Evolutionary conservation across 305 asterid species (phyloP).

Genomic region (Fraxinus paxiana): DNA sequence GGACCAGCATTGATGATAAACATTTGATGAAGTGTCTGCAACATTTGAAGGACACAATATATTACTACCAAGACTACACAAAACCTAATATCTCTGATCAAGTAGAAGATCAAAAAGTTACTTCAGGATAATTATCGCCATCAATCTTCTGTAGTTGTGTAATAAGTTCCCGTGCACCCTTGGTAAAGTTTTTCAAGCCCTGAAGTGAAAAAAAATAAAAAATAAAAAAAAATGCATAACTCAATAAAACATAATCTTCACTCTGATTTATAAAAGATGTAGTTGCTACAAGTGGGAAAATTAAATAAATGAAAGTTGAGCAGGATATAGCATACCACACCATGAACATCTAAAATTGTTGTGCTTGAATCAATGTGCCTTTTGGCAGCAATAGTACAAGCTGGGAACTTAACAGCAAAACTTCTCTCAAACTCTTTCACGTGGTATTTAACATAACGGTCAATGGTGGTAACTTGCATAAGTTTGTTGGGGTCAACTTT

Average conservation of each 20-base stretch:
- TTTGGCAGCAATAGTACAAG: constrained; percentile 94
- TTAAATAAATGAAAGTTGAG: constrained; percentile 12
- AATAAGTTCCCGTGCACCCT: constrained; percentile 84
- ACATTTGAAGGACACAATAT: constrained; percentile 22
- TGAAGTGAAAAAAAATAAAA: constrained; percentile 13
- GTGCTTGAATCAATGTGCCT: constrained; percentile 96
- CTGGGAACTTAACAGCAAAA: constrained; percentile 83
- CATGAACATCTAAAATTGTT: constrained; percentile 94
- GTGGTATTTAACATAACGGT: constrained; percentile 78
- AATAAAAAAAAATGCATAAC: neutral
- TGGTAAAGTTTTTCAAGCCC: constrained; percentile 89
- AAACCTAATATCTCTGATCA: constrained; percentile 4
- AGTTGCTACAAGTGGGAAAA: constrained; percentile 11
- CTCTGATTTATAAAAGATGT: constrained; percentile 7
- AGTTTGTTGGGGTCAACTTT: constrained; percentile 87
- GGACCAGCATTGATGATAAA: constrained; percentile 94
- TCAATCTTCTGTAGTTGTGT: constrained; percentile 92
- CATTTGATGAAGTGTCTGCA: constrained; percentile 98
- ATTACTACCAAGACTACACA: constrained; percentile 21
- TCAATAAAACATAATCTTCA: neutral
- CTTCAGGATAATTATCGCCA: constrained; percentile 95
- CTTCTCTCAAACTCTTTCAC: constrained; percentile 82
- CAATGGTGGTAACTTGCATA: constrained; percentile 92
- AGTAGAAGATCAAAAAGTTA: constrained; percentile 27
- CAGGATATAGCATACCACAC: constrained; percentile 63